Percentiles rank a stretch among this genome's conserved stretches.
Evolutionary conservation across 306 rosid species (phyloP).

Genomic region (Cucurbita maxima): DNA sequence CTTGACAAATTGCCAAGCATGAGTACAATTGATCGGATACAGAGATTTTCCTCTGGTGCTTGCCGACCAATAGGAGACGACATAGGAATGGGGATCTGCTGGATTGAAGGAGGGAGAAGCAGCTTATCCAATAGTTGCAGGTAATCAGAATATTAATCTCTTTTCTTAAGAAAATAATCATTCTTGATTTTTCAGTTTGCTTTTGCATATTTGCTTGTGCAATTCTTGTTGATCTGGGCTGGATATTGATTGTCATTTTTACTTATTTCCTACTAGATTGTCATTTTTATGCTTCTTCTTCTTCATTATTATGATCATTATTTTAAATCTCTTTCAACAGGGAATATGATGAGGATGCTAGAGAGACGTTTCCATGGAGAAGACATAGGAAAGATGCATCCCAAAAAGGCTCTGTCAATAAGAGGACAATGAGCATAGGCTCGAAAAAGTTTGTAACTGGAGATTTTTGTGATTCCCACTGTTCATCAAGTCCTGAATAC

Average conservation of each 20-base stretch:
- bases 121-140: conserved; percentile 66
- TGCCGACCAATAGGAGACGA: conserved; percentile 62
- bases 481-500: conserved; percentile 22
- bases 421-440: conserved; percentile 22
- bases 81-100: conserved; percentile 58
- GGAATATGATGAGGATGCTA: conserved; percentile 34
- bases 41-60: conserved; percentile 56
- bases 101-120: conserved; percentile 58
- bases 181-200: neutral
- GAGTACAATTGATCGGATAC: conserved; percentile 60
- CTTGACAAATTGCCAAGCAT: conserved; percentile 81
- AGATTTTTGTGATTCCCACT: conserved; percentile 30
- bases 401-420: conserved; percentile 24
- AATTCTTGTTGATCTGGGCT: neutral
- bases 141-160: conserved; percentile 21
- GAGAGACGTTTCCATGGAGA: conserved; percentile 60
- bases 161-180: neutral
- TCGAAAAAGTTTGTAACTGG: conserved; percentile 24
- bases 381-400: conserved; percentile 38
- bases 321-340: conserved; percentile 21
- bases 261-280: neutral
- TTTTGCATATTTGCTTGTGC: neutral
- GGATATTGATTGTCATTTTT: neutral
- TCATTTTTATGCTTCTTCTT: neutral
- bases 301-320: too few relatives aligned